Evolutionary conservation across 23 red algal genomes (phyloP).

Genomic region (Chondrus crispus): DNA sequence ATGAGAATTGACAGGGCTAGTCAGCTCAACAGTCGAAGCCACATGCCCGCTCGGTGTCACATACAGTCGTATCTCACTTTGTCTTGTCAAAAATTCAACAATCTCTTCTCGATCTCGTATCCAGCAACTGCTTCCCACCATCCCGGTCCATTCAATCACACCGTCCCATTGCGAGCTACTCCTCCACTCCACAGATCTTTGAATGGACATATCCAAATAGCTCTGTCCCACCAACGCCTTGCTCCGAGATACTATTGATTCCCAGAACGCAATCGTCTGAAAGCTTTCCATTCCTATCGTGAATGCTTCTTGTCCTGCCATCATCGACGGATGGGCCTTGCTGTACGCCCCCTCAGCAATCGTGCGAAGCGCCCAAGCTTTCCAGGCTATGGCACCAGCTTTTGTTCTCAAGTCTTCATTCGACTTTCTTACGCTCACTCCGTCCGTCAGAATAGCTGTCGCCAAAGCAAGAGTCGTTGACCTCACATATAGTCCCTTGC

Average conservation of each 20-base stretch:
- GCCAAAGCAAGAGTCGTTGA: background rate
- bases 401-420: slow-evolving; percentile 11
- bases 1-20: background rate
- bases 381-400: background rate
- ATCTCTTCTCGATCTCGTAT: background rate
- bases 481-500: background rate
- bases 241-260: background rate
- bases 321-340: background rate
- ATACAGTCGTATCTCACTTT: background rate
- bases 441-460: slow-evolving; percentile 1
- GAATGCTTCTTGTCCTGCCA: background rate
- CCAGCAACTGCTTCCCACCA: background rate
- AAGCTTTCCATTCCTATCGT: background rate
- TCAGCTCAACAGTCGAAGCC: background rate
- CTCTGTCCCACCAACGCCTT: background rate
- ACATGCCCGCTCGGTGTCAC: background rate
- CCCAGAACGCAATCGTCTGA: slow-evolving; percentile 11
- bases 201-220: slow-evolving; percentile 19
- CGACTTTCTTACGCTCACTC: background rate
- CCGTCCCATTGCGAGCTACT: slow-evolving; percentile 10
- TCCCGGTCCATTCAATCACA: slow-evolving; percentile 2
- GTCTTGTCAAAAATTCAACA: background rate
- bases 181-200: background rate
- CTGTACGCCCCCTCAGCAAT: slow-evolving; percentile 25
- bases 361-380: slow-evolving; percentile 17